These are phyloP conservation scores for Sarocladium kiliense DNA, from an alignment of 2,329 filamentous ascomycete genomes.

Conservation along the genomic window DNA sequence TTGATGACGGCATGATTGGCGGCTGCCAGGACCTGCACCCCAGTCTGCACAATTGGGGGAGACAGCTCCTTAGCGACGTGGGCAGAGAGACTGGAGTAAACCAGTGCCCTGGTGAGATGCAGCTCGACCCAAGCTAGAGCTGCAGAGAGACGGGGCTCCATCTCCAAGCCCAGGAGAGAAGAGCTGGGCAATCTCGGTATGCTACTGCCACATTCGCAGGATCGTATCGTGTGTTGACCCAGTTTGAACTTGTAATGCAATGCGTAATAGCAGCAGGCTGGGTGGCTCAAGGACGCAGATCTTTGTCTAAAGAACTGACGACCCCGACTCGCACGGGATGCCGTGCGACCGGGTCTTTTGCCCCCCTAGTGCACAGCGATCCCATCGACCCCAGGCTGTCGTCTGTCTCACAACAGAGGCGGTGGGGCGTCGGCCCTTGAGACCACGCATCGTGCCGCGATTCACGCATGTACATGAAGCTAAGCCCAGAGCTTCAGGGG, in stretches of 20 bases:
- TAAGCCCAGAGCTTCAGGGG: neutral
- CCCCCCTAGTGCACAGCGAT: neutral
- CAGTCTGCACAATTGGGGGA: neutral
- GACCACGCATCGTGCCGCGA: slow-evolving; percentile 1
- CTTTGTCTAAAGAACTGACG: too few relatives aligned
- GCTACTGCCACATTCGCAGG: neutral
- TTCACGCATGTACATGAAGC: slow-evolving; percentile 2
- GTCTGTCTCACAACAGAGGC: neutral
- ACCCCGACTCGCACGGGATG: neutral
- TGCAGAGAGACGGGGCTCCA: neutral
- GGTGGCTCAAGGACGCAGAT: neutral
- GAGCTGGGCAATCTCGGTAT: neutral
- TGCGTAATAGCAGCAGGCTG: too few relatives aligned
- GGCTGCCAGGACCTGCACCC: slow-evolving; percentile 4
- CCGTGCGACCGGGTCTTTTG: neutral
- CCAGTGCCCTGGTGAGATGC: slow-evolving; percentile 1
- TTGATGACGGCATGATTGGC: slow-evolving; percentile 8
- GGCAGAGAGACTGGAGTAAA: neutral
- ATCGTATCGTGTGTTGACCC: too few relatives aligned
- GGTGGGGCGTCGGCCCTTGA: neutral
- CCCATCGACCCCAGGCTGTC: neutral
- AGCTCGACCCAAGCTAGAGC: neutral
- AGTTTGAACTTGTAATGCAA: too few relatives aligned
- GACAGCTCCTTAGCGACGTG: neutral
- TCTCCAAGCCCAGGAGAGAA: neutral